Evolutionary conservation across 2,329 filamentous ascomycete genomes (phyloP), one percentile per base, ranked within the genome.

Genomic region (Arthrobotrys iridis): DNA sequence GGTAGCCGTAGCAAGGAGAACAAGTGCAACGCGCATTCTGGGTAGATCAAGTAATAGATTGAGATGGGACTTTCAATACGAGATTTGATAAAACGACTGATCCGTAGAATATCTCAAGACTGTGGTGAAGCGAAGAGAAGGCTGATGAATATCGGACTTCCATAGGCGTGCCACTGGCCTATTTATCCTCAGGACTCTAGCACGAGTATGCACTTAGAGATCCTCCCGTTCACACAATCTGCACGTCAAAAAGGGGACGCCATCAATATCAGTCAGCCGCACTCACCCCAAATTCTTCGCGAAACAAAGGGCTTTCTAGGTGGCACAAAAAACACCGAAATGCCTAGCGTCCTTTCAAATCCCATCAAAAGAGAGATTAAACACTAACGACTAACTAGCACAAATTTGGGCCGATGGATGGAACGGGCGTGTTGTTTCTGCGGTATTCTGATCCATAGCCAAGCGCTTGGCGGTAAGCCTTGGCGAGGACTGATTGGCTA

Each of bases 401-500:
- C 33, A 13, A 55, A 24, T 30, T 30, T 43, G 41, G 63, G n/a
- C 48, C 41, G 26, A 43, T 13, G 24, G 33, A 52, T 45, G 33
- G 26, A 46, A 45, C 48, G 28, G 28, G 26, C 43, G 66, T 60
- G 66, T 71, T 71, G 66, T 71, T 58, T 57, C 30, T 71, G 57
- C 30, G 33, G 66, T 63, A 63, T 63, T 50, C 33, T 63, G 66
- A 71, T 71, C 58, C 66, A 41, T 71, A 57, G 66, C 66, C 66
- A 57, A 63, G 66, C 66, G 66, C 57, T 70, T 70, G 65, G 65
- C 65, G 22, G 30, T 11, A 20, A 15, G n/a, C 13, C 15, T 37
- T 35, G 10, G 33, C 18, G n/a, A 40, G 37, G 4, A 18, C 45
- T 37, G 35, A 71, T 71, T 71, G 66, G 66, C 18, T 22, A 20